A percentile compares a stretch with the other conserved stretches of the same genome.
Conservation (phyloP, 1,284 basidiomycete genomes). For the Ceratorhiza oryzae-sativae region DNA sequence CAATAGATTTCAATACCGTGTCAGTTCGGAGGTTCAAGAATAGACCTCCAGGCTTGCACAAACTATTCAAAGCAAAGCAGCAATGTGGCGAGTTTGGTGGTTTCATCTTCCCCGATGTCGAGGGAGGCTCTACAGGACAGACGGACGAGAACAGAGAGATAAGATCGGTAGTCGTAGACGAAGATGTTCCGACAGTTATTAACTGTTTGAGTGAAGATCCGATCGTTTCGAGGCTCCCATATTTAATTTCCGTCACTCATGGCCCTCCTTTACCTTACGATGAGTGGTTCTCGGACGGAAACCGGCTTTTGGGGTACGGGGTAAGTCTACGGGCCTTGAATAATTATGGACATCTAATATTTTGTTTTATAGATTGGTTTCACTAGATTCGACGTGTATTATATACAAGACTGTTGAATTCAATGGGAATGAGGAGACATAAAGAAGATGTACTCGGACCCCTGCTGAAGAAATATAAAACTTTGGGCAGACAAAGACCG, state of each 20-base stretch:
- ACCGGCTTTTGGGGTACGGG: slow-evolving; percentile 4
- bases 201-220: neutral
- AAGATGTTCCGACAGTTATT: neutral
- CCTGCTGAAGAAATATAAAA: too few species aligned
- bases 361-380: too few species aligned
- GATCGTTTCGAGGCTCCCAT: slow-evolving; percentile 11
- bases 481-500: too few species aligned
- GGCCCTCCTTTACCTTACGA: neutral
- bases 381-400: too few species aligned
- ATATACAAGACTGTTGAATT: too few species aligned
- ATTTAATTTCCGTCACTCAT: neutral
- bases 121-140: neutral
- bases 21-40: neutral
- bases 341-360: too few species aligned
- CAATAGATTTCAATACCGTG: neutral
- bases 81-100: too few species aligned
- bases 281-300: slow-evolving; percentile 18
- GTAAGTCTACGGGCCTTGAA: neutral
- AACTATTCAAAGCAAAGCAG: too few species aligned
- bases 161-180: neutral
- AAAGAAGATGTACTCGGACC: too few species aligned
- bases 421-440: too few species aligned
- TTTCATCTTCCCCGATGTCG: too few species aligned
- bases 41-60: too few species aligned
- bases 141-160: neutral